A percentile compares a stretch with the other conserved stretches of the same genome.
phyloP scores from a whole-genome alignment of 1,284 basidiomycete genomes.

The Volvariella surrecta region DNA sequence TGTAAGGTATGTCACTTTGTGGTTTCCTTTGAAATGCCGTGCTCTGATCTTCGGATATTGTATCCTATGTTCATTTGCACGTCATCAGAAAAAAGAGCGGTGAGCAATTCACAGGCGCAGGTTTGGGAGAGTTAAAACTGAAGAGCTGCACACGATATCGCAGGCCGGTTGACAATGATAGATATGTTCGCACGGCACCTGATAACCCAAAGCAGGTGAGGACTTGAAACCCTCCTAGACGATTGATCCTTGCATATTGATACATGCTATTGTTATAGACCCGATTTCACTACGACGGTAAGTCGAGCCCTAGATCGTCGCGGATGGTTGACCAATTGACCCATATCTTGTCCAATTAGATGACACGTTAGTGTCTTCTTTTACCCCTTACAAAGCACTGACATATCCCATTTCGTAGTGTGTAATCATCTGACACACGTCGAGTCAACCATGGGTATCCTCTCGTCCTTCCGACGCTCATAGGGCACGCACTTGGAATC shows the following conservation, averaged over 20 bases:
- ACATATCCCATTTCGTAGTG: too few relatives aligned
- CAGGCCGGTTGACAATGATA: constrained; percentile 73
- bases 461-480: too few relatives aligned
- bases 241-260: constrained; percentile 9
- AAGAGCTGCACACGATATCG: not conserved
- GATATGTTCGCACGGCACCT: constrained; percentile 71
- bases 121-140: too few relatives aligned
- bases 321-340: not conserved
- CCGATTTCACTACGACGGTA: constrained; percentile 73
- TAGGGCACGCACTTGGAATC: too few relatives aligned
- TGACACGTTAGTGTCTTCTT: not conserved
- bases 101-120: too few relatives aligned
- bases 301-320: constrained; percentile 7
- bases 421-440: too few relatives aligned
- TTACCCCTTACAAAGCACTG: not conserved
- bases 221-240: constrained; percentile 10
- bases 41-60: constrained; percentile 1
- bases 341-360: not conserved
- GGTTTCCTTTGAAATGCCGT: constrained; percentile 6
- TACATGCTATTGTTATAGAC: constrained; percentile 31
- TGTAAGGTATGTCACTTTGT: constrained; percentile 51
- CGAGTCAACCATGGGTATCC: too few relatives aligned
- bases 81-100: constrained; percentile 70
- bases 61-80: too few relatives aligned
- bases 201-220: constrained; percentile 82